Percentiles rank a stretch among this genome's conserved stretches.
phyloP scores from a whole-genome alignment of 306 rosid genomes.

The Begonia peltatifolia region DNA sequence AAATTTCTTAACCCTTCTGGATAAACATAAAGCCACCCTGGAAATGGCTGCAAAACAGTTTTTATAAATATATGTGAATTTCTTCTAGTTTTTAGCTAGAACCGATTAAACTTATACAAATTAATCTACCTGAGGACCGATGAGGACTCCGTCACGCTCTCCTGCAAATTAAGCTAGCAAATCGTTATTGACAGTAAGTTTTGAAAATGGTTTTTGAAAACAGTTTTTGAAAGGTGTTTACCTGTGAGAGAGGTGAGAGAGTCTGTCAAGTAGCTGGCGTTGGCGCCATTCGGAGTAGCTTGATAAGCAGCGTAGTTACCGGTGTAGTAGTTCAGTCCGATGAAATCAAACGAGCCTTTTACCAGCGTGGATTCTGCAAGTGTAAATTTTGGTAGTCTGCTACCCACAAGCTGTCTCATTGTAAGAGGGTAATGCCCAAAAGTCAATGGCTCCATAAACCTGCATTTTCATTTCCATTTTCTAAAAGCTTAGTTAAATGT shows the following conservation, averaged over 20 bases:
- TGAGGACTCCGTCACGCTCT: slow-evolving; percentile 21
- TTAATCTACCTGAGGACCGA: slow-evolving; percentile 16
- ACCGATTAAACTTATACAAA: background rate
- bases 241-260: slow-evolving; percentile 6
- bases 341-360: slow-evolving; percentile 16
- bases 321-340: slow-evolving; percentile 23
- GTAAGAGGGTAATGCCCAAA: slow-evolving; percentile 20
- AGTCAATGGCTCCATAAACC: slow-evolving; percentile 21
- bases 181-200: background rate
- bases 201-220: background rate
- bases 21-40: slow-evolving; percentile 38
- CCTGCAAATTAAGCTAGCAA: slow-evolving; percentile 4
- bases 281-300: background rate
- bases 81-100: background rate
- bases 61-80: background rate
- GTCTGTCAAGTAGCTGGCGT: slow-evolving; percentile 16
- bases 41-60: slow-evolving; percentile 24
- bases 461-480: background rate
- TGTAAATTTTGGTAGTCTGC: slow-evolving; percentile 17
- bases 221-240: background rate
- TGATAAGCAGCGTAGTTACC: slow-evolving; percentile 7
- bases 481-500: too few relatives aligned
- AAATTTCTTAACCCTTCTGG: slow-evolving; percentile 37
- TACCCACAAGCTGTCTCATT: slow-evolving; percentile 16
- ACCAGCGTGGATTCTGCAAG: slow-evolving; percentile 3